Base-by-base conservation (phyloP, 495 filamentous ascomycete genomes). In the Xylaria telfairii region DNA sequence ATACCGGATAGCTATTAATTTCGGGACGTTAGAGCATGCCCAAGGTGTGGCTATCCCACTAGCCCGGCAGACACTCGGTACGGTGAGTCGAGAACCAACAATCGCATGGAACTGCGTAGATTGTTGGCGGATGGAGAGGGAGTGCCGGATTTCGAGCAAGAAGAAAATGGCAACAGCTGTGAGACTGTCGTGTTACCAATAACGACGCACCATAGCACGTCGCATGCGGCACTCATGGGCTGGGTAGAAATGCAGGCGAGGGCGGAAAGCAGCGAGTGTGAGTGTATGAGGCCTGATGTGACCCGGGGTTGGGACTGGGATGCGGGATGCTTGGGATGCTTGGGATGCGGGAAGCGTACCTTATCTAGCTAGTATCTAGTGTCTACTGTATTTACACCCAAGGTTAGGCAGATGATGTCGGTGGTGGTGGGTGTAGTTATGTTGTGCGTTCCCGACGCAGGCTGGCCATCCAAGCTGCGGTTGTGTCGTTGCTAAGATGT, bases 391-490 rank as follows among this genome's bases (percentile, higher is more conserved):
- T n/a, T n/a, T n/a, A n/a, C n/a, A n/a, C n/a, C n/a, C n/a, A n/a
- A n/a, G n/a, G n/a, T n/a, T n/a, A n/a, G n/a, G n/a, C n/a, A n/a
- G n/a, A n/a, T n/a, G 61, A 12, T 37, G 24, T 37, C 56, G 56
- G 13, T 10, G 54, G 54, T 28, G 37, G 10, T 41, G 59, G 34
- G 17, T 19, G 34, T 41, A 54, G 26, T 19, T 39, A 63, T 69
- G 67, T 69, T 39, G 67, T 60, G 67, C 57, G 67, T 69, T 69
- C 37, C 47, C 34, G 46, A 63, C 44, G 67, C 56, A 28, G 67
- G 67, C 67, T 69, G 67, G 56, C 12, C 39, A 44, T 51, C 61
- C 46, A 21, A 51, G 46, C 62, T 65, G 30, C 26, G 51, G 24
- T 26, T 46, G 39, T n/a, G 28, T 53, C 28, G 42, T 32, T 44